Evolutionary conservation across 176 grass and related monocot species (phyloP), one percentile per base, ranked within the genome.

Genomic region (Pontederia paniculata): DNA sequence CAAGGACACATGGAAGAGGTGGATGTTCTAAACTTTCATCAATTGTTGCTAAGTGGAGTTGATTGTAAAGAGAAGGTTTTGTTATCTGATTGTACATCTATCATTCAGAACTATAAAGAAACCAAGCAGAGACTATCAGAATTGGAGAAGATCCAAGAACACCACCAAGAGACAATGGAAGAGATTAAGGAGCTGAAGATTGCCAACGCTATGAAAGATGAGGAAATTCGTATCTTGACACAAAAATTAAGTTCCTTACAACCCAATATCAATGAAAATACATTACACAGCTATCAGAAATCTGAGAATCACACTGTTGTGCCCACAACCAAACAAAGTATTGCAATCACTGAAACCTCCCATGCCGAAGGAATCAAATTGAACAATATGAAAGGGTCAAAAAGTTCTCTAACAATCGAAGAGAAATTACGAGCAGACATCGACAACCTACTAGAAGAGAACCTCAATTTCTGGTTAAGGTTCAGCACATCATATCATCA

Each of bases 401-500:
- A 23, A 63, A 48, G 12, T 47, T 3, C 15, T 50, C 23, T 42
- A 9, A 1, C 43, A 0, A 16, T 23, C 21, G 44, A 22, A 47
- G 44, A 9, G 2, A 63, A 63, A 48, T 89, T 89, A 57, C 77
- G 73, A 71, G 70, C 66, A 25, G 77, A 84, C 12, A 80, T 89
- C 23, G 80, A 77, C 70, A 74, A 48, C 12, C 76, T 89, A 7
- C 60, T 89, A 25, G 77, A 83, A 44, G 66, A 84, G 55, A 89
- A 77, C 66, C 59, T 84, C 70, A 77, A 84, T 16, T 89, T 88
- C 67, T 89, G 85, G 85, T 64, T 89, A 70, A 77, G 85, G 47
- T 89, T 89, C 45, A 83, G 69, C 56, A 80, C 77, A 77, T 84
- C 76, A 52, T 89, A 84, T 64, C 80, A 84, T 70, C 77, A 89